Base-by-base conservation (phyloP, 2,329 filamentous ascomycete genomes). In the Bipolaris gigantea region DNA sequence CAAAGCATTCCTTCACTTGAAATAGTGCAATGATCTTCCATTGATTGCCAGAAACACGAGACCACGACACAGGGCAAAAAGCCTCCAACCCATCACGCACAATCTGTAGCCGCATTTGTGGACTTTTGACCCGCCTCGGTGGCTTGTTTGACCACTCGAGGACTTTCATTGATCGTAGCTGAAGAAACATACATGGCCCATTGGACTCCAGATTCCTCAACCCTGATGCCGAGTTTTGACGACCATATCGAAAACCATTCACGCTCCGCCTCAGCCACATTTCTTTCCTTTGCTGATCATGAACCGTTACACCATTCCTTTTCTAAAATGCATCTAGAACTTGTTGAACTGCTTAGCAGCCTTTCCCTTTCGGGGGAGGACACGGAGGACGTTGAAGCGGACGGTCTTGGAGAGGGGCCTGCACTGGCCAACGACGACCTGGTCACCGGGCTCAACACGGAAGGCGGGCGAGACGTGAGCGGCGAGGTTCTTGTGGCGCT, bases 401-500 rank as follows among this genome's bases (percentile, higher is more conserved):
- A 99, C 95, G 80, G 94, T 99, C 90, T 99, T 99, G 90, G 88
- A 92, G 76, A 99, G 86, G 76, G 94, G 94, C 81, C 94, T 86
- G 90, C 94, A 99, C 86, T 99, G 94, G 83, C 94, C 94, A 81
- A 99, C 93, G 74, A 93, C 96, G 75, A 99, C 95, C 84, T 93
- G 89, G 83, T 99, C 94, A 87, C 94, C 95, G 80, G 97, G 93
- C 85, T 96, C 90, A 74, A 97, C 92, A 96, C 94, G 94, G 92
- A 99, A 99, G 81, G 93, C 93, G 74, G 94, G 94, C 67, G 92
- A 97, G 76, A 97, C 93, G 87, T 99, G 94, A 71, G 93, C 94
- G 76, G 94, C 91, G 69, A 99, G 86, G 89, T 99, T 99, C 89
- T 97, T 97, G 90, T 99, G 94, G 81, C 94, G 88, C 89, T 97